phyloP scores from a whole-genome alignment of 805 yeast genomes.

The Kodamaea neixiangensis region DNA sequence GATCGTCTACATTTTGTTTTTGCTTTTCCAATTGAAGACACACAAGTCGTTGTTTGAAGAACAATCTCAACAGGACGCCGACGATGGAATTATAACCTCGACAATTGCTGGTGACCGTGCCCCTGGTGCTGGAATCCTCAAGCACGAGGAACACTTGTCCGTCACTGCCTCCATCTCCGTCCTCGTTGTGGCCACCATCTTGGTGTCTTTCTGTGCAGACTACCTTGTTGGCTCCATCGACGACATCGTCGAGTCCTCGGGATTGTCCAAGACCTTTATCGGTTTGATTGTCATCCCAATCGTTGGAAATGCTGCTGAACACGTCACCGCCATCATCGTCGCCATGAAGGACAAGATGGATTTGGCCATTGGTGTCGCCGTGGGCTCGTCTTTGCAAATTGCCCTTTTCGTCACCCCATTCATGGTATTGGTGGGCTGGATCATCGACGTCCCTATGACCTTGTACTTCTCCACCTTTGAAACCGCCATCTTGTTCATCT shows the following conservation, averaged over 20 bases:
- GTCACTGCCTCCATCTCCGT: conserved; percentile 54
- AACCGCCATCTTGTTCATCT: conserved; percentile 86
- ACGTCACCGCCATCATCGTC: conserved; percentile 93
- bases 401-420: conserved; percentile 95
- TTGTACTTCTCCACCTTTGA: conserved; percentile 90
- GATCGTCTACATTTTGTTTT: conserved; percentile 72
- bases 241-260: conserved; percentile 77
- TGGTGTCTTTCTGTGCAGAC: conserved; percentile 92
- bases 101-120: conserved; percentile 29
- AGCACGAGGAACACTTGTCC: conserved; percentile 45
- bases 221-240: conserved; percentile 92
- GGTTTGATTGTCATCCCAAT: conserved; percentile 93
- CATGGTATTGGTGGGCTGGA: conserved; percentile 94
- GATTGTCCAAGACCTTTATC: conserved; percentile 90
- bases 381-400: conserved; percentile 93
- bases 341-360: conserved; percentile 98
- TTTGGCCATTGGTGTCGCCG: conserved; percentile 93
- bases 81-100: conserved; percentile 39
- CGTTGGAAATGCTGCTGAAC: conserved; percentile 98
- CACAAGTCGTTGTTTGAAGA: conserved; percentile 77
- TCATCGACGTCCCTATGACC: conserved; percentile 86
- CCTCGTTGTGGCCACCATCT: conserved; percentile 65
- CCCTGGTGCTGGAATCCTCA: conserved; percentile 17
- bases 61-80: conserved; percentile 27
- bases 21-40: conserved; percentile 85